These are phyloP conservation scores for Buxus sempervirens DNA, from an alignment of 164 flowering plant genomes.

Conservation along the genomic window DNA sequence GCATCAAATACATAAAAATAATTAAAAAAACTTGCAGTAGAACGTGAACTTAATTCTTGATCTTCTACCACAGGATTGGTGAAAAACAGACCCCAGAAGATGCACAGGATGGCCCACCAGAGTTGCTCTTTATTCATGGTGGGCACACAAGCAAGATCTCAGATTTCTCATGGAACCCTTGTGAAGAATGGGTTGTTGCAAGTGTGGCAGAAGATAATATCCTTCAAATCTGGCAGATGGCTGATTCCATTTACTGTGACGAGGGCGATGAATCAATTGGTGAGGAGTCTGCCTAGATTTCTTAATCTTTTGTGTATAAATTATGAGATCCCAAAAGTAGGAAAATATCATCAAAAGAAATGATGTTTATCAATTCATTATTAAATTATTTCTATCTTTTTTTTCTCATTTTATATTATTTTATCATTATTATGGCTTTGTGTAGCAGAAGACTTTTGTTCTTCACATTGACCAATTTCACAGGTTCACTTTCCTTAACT, in stretches of 20 bases:
- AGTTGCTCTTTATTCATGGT: constrained; percentile 93
- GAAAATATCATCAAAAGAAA: no score
- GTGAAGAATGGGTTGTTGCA: constrained; percentile 93
- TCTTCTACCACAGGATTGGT: constrained; percentile 56
- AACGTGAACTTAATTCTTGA: neutral
- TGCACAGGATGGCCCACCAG: constrained; percentile 98
- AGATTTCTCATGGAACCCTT: constrained; percentile 98
- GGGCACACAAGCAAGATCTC: constrained; percentile 98
- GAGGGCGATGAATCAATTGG: constrained; percentile 71
- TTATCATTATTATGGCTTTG: no score
- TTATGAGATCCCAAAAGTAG: no score
- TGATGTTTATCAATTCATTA: no score
- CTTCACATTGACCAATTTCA: no score
- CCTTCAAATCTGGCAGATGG: constrained; percentile 99
- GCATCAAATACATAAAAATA: no score
- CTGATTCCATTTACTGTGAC: constrained; percentile 94
- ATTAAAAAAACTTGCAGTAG: no score
- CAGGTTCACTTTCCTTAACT: no score
- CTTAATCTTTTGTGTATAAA: constrained; percentile 18
- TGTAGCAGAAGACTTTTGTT: no score
- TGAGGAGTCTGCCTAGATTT: constrained; percentile 52
- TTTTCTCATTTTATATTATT: no score
- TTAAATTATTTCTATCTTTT: no score
- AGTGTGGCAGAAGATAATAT: constrained; percentile 98
- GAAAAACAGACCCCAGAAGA: constrained; percentile 93